A percentile compares a stretch with the other conserved stretches of the same genome.
These are phyloP conservation scores for Fusarium paranaense DNA, from an alignment of 2,329 filamentous ascomycete species.

Conservation along the genomic window DNA sequence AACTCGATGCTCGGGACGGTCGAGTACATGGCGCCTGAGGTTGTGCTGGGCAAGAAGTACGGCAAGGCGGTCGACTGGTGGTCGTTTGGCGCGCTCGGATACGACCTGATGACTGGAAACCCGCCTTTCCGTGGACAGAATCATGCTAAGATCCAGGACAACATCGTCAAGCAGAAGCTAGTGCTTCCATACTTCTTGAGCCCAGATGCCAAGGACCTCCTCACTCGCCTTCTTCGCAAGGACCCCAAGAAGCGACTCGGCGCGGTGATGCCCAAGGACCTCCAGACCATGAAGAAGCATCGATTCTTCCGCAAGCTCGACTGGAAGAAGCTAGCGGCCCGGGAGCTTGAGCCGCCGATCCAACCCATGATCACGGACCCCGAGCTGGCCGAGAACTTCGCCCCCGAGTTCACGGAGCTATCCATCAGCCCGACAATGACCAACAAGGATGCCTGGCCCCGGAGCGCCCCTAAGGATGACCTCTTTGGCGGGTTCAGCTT, in stretches of 20 bases:
- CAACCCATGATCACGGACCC: constrained; percentile 95
- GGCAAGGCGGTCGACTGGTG: constrained; percentile 98
- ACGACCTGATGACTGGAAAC: constrained; percentile 90
- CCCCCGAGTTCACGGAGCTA: constrained; percentile 88
- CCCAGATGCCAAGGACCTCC: constrained; percentile 91
- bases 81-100: constrained; percentile 93
- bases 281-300: constrained; percentile 87
- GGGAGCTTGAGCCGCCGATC: constrained; percentile 90
- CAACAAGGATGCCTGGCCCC: constrained; percentile 56
- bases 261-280: constrained; percentile 87
- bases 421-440: constrained; percentile 79
- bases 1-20: constrained; percentile 94
- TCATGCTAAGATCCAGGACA: constrained; percentile 94
- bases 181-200: constrained; percentile 90
- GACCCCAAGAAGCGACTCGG: constrained; percentile 92
- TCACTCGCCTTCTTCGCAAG: constrained; percentile 90
- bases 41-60: constrained; percentile 88
- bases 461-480: constrained; percentile 61
- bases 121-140: constrained; percentile 93
- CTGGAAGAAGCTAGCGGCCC: constrained; percentile 86
- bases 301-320: constrained; percentile 98
- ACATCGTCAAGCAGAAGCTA: constrained; percentile 94
- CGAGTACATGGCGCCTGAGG: constrained; percentile 99
- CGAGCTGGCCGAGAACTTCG: constrained; percentile 96
- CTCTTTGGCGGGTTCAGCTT: constrained; percentile 74